Evolutionary conservation across 2,329 filamentous ascomycete species (phyloP).

Genomic region (Phyllosticta ampelicida): DNA sequence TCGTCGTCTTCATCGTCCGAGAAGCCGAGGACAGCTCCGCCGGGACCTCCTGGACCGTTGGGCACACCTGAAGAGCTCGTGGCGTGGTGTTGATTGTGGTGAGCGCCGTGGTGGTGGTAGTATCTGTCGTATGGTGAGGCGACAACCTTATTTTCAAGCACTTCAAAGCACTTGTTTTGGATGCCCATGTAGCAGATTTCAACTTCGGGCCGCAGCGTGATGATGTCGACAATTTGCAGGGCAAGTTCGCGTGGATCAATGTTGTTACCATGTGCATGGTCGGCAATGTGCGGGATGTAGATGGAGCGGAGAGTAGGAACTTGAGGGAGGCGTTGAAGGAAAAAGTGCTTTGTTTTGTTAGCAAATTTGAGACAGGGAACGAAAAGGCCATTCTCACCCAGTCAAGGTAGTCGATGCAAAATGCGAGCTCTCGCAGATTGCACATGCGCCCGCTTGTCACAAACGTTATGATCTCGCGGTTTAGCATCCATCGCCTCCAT

Average conservation of each 20-base stretch:
- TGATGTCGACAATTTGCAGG: constrained; percentile 66
- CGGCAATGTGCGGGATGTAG: constrained; percentile 57
- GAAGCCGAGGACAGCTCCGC: constrained; percentile 10
- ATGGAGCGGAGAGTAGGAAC: constrained; percentile 60
- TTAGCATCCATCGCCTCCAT: constrained; percentile 63
- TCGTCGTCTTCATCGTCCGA: constrained; percentile 11
- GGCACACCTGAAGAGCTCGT: not conserved
- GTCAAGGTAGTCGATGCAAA: constrained; percentile 62
- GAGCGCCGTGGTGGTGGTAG: constrained; percentile 15
- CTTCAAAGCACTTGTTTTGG: constrained; percentile 69
- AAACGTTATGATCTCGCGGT: constrained; percentile 57
- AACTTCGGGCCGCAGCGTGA: constrained; percentile 64
- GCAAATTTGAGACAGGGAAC: not conserved
- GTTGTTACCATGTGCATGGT: constrained; percentile 45
- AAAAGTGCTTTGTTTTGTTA: constrained; percentile 50
- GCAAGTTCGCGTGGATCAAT: constrained; percentile 60
- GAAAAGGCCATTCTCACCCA: constrained; percentile 50
- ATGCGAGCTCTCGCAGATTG: constrained; percentile 58
- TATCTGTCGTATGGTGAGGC: constrained; percentile 27
- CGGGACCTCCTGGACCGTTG: constrained; percentile 1
- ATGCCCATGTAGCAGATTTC: constrained; percentile 70
- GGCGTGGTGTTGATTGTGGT: not conserved
- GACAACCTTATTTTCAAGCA: constrained; percentile 52
- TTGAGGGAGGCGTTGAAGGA: constrained; percentile 63
- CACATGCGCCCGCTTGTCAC: constrained; percentile 68